A percentile compares a stretch with the other conserved stretches of the same genome.
These are phyloP conservation scores for Cicer bijugum DNA, from an alignment of 306 rosid genomes.

Conservation along the genomic window DNA sequence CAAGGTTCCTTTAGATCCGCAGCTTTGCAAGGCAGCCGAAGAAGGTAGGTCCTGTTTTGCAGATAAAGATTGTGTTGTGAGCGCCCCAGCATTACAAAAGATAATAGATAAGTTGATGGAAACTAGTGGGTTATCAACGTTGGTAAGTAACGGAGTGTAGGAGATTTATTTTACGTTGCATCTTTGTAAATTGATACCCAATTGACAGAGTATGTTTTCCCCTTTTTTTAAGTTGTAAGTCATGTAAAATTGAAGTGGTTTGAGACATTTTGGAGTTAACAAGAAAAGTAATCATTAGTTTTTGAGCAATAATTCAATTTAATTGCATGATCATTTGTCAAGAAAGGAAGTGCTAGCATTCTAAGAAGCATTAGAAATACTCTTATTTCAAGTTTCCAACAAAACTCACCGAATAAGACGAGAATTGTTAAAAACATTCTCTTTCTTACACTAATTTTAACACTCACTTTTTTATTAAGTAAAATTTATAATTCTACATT, in stretches of 20 bases:
- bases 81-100: slow-evolving; percentile 80
- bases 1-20: slow-evolving; percentile 88
- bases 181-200: slow-evolving; percentile 26
- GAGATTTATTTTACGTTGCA: background rate
- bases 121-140: slow-evolving; percentile 53
- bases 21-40: slow-evolving; percentile 92
- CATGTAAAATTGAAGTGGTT: background rate
- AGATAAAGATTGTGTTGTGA: slow-evolving; percentile 60
- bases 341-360: too few species aligned
- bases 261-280: background rate
- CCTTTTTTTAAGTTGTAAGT: background rate
- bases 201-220: background rate
- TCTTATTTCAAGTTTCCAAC: too few species aligned
- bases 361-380: too few species aligned
- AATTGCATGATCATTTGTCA: too few species aligned
- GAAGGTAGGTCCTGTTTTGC: slow-evolving; percentile 87
- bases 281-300: too few species aligned
- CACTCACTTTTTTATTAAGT: too few species aligned
- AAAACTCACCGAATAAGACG: too few species aligned
- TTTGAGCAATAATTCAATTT: too few species aligned
- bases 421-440: too few species aligned
- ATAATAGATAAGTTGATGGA: slow-evolving; percentile 70
- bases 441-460: too few species aligned
- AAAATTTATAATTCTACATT: too few species aligned
- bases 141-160: slow-evolving; percentile 54